Base-by-base conservation (phyloP, 495 filamentous ascomycete species). In the Astrothelium subdiscretum region DNA sequence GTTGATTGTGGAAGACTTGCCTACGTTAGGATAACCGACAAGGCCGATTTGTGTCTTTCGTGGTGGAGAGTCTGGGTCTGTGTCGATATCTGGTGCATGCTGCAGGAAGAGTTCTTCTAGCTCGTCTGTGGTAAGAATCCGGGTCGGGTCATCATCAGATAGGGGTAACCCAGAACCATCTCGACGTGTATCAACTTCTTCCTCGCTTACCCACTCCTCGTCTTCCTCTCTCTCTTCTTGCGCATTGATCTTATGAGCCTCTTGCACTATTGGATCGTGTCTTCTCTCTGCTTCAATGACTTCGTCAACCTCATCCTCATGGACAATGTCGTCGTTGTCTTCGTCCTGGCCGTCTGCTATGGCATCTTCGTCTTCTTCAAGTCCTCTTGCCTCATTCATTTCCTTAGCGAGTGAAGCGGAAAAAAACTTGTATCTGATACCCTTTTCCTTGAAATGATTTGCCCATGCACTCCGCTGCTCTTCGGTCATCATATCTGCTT, bases 1-100 rank as follows among this genome's bases (percentile, higher is more conserved):
- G 76, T 99, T 99, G 80, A 99, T 97, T 8, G 95, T 99, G 43
- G 90, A 96, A 6, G 95, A 97, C 75, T 99, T 99, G 69, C 95
- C 95, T 66, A 97, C 95, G 76, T 99, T 99, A 65, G 95, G 95
- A 77, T 99, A 99, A 32, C 95, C 95, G 59, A 99, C 94, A 15
- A 99, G 81, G 66, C 95, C 95, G 68, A 99, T 94, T 62, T 86
- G 82, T 20, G 90, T 86, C 72, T 92, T 97, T 65, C 81, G 81
- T 18, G 75, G 69, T 27, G 59, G 42, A 32, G 32, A n/a, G 18
- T 68, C 66, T 15, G 67, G 59, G 58, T 60, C 59, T 10, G 44
- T 13, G 6, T 72, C 68, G 44, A 77, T 69, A 32, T 77, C 73
- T 1, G 75, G 69, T 24, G 80, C 73, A 48, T 74, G 68, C 57